Conservation (phyloP, 108 stramenopile genomes). For the Stephanodiscus triporus region DNA sequence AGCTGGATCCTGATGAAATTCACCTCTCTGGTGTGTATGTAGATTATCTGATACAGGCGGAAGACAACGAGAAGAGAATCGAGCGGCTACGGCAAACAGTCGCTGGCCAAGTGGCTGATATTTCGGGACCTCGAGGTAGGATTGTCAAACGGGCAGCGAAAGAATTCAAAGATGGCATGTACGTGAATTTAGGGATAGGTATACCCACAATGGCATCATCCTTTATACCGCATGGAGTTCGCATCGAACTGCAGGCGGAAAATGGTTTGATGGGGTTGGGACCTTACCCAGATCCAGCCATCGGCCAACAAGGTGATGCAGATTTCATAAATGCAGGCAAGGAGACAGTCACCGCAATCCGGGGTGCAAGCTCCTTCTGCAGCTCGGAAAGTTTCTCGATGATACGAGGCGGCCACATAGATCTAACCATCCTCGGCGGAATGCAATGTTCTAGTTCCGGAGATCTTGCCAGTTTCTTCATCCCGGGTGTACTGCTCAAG, state of each 20-base stretch:
- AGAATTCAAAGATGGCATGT: conserved; percentile 93
- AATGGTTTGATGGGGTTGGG: conserved; percentile 94
- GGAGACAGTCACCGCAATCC: conserved; percentile 85
- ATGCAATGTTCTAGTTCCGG: conserved; percentile 86
- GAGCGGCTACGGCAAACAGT: conserved; percentile 70
- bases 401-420: conserved; percentile 93
- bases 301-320: conserved; percentile 68
- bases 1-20: conserved; percentile 84
- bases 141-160: conserved; percentile 88
- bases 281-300: conserved; percentile 76
- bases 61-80: conserved; percentile 86
- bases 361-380: conserved; percentile 79
- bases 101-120: conserved; percentile 43
- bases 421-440: conserved; percentile 93
- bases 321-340: conserved; percentile 95
- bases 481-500: conserved; percentile 93
- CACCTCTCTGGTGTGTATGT: conserved; percentile 93
- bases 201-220: conserved; percentile 88
- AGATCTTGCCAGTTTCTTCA: conserved; percentile 93
- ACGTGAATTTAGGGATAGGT: conserved; percentile 95
- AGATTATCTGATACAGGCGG: conserved; percentile 79
- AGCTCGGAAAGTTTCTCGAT: conserved; percentile 88
- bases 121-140: conserved; percentile 70
- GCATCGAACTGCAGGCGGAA: conserved; percentile 91
- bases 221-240: conserved; percentile 85